phyloP scores from a whole-genome alignment of 2,329 filamentous ascomycete genomes.

The Ilyonectria sp. region DNA sequence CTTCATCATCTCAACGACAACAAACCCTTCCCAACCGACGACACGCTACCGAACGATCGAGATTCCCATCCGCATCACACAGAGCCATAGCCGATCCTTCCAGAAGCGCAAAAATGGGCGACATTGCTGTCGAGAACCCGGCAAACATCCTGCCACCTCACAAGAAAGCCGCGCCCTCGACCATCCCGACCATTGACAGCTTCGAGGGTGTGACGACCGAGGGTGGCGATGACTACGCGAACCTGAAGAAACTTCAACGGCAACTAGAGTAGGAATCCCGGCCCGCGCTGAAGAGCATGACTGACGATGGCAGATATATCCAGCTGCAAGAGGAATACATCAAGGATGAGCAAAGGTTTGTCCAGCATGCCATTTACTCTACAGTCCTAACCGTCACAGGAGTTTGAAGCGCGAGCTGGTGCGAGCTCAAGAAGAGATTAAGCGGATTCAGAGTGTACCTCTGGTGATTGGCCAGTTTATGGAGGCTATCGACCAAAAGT shows the following conservation, averaged over 20 bases:
- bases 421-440: slow-evolving; percentile 98
- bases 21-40: slow-evolving; percentile 32
- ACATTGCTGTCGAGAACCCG: slow-evolving; percentile 88
- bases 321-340: slow-evolving; percentile 99
- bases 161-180: slow-evolving; percentile 84
- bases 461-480: slow-evolving; percentile 99
- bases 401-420: slow-evolving; percentile 98
- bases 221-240: slow-evolving; percentile 92
- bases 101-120: slow-evolving; percentile 76
- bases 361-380: background rate
- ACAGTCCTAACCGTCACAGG: slow-evolving; percentile 61
- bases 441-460: slow-evolving; percentile 98
- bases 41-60: slow-evolving; percentile 17
- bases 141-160: slow-evolving; percentile 81
- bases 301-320: slow-evolving; percentile 77
- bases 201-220: slow-evolving; percentile 88
- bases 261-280: slow-evolving; percentile 83
- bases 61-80: slow-evolving; percentile 10
- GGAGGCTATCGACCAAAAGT: slow-evolving; percentile 99
- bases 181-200: slow-evolving; percentile 91
- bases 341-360: slow-evolving; percentile 97
- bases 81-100: slow-evolving; percentile 2
- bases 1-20: slow-evolving; percentile 40
- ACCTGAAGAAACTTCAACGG: slow-evolving; percentile 95
- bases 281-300: slow-evolving; percentile 7